Base-by-base conservation (phyloP, 176 grass and related monocot genomes). In the Aegilops longissima region DNA sequence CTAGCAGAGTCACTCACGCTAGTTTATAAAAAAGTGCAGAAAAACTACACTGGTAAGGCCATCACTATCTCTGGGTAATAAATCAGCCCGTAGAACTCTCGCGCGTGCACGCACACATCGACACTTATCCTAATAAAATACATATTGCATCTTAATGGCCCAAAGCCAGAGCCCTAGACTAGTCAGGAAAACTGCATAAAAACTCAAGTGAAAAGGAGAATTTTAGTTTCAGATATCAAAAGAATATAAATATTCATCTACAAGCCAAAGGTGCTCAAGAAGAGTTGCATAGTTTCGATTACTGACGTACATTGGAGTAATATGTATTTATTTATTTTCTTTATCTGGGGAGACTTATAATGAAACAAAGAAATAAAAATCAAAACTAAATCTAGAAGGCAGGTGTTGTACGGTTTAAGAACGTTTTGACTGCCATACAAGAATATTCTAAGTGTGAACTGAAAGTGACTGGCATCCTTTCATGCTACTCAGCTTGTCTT, bases 401-500 rank as follows among this genome's bases (percentile, higher is more conserved):
- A 66, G 77, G 17, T 16, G 77, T 25, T 91, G 54, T 17, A 63
- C 77, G 78, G 21, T 88, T 82, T 88, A 82, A 82, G 52, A 25
- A 88, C 88, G 9, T 88, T 88, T 91, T 85, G 85, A 85, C 70
- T 78, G 86, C 63, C 82, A 77, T 91, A 82, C 64, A 29, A 73
- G 77, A 65, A 42, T 82, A 82, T 66, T 85, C 51, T 72, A 85
- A 72, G 86, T 91, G 82, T 91, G 86, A 82, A 78, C 56, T n/a
- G 90, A 91, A 78, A 88, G 73, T 67, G 86, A 91, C 27, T 51
- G 77, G 40, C 58, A 70, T 45, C 79, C 40, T 18, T 66, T 54
- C 12, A 77, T 47, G 72, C 86, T 49, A 67, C 56, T 61, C 13
- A 75, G 20, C 58, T 77, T 90, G 84, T 90, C 79, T 13, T 86